These are phyloP conservation scores for Aphanomyces euteiches DNA, from an alignment of 352 stramenopile genomes.

Conservation along the genomic window DNA sequence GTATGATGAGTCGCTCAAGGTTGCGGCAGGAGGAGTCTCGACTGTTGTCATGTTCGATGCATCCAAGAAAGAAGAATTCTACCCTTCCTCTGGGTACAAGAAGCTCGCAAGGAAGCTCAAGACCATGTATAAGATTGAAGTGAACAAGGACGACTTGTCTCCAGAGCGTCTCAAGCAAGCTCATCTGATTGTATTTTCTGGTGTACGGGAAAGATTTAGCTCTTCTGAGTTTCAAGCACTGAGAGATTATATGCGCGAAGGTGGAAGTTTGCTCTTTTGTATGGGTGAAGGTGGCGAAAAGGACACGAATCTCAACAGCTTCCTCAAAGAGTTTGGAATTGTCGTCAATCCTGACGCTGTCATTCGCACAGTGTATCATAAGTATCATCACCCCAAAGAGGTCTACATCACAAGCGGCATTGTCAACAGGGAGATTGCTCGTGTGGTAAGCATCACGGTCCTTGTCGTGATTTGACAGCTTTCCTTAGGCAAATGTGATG, in stretches of 20 bases:
- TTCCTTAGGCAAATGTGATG: conserved; percentile 48
- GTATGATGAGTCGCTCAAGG: conserved; percentile 66
- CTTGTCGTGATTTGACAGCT: not conserved
- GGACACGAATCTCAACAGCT: conserved; percentile 94
- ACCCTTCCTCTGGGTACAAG: conserved; percentile 89
- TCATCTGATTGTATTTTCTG: conserved; percentile 86
- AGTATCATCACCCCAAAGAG: conserved; percentile 96
- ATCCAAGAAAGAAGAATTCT: conserved; percentile 92
- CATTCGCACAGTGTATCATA: conserved; percentile 93
- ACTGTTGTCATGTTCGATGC: conserved; percentile 85
- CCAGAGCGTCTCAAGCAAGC: conserved; percentile 84
- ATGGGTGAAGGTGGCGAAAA: conserved; percentile 88
- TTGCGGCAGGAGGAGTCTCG: conserved; percentile 54
- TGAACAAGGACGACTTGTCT: conserved; percentile 94
- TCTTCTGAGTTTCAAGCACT: conserved; percentile 81
- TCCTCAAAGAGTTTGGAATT: conserved; percentile 92
- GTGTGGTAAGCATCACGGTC: conserved; percentile 40
- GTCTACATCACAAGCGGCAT: conserved; percentile 93
- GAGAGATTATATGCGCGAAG: conserved; percentile 84
- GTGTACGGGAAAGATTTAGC: conserved; percentile 86
- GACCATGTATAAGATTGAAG: conserved; percentile 81
- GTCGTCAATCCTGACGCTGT: conserved; percentile 85
- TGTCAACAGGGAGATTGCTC: conserved; percentile 89
- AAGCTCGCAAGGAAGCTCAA: conserved; percentile 91
- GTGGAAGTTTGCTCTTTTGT: conserved; percentile 90